Evolutionary conservation across 129 eudicot genomes (phyloP), one percentile per base, ranked within the genome.

Genomic region (Escallonia rubra): DNA sequence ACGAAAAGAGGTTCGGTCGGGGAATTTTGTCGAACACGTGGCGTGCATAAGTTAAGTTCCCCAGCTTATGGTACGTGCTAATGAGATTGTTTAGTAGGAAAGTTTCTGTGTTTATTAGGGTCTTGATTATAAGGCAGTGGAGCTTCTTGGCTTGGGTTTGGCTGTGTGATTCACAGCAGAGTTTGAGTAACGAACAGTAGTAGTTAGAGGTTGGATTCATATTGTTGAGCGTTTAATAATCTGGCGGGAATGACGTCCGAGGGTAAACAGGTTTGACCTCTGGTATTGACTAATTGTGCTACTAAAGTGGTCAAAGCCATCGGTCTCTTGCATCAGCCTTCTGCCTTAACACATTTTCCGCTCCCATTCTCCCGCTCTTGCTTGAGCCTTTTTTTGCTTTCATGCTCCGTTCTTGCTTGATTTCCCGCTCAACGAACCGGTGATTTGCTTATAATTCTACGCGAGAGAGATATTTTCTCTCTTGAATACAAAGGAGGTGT

Each of bases 1-100:
- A 89, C 47, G 96, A 89, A 68, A 86, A 89, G 5, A 58, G 68
- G 62, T 93, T 89, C 70, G 90, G 95, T 10, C 74, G 84, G 23
- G 87, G 92, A 76, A 82, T 93, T 78, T 77, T 42, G 65, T 89
- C 98, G 50, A 93, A 89, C 96, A 93, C 92, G 3, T 84, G 72
- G 61, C 96, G 98, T 45, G 88, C 96, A 72, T 93, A 93, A 0
- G 12, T 16, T 11, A 80, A 8, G 65, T 78, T 82, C 23, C 79
- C 79, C n/a, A 89, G 42, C 42, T 93, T 82, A 14, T 10, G 2
- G 47, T 93, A 93, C 1, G 78, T 11, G 42, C 44, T 82, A n/a
- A 86, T 70, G 77, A 93, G 83, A 68, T 79, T 84, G 71, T 93
- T 86, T 40, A 85, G 82, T 70, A 93, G 64, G 74, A 93, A 78